A percentile compares a stretch with the other conserved stretches of the same genome.
Conservation (phyloP, 2,329 filamentous ascomycete genomes). For the Ilyonectria mors-panacis region DNA sequence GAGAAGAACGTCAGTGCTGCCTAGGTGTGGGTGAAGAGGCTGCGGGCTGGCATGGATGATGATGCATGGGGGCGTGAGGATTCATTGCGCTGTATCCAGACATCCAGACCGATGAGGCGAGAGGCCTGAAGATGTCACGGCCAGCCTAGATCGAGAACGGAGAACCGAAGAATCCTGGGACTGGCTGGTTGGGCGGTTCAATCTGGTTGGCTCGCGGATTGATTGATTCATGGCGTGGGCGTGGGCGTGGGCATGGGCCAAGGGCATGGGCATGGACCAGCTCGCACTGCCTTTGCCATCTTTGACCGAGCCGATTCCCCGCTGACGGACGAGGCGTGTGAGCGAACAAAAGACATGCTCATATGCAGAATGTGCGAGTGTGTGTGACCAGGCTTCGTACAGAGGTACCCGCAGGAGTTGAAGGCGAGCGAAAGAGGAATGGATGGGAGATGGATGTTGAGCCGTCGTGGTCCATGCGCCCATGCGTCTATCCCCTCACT, state of each 20-base stretch:
- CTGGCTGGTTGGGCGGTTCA: slow-evolving; percentile 11
- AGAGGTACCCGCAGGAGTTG: slow-evolving; percentile 1
- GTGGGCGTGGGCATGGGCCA: slow-evolving; percentile 14
- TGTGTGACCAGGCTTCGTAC: slow-evolving; percentile 1
- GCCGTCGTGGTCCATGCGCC: slow-evolving; percentile 25
- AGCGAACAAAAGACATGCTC: neutral
- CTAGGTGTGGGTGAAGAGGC: slow-evolving; percentile 16
- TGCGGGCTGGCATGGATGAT: slow-evolving; percentile 19
- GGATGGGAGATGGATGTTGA: slow-evolving; percentile 18
- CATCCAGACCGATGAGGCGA: slow-evolving; percentile 17
- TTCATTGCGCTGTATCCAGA: slow-evolving; percentile 8
- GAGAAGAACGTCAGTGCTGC: neutral
- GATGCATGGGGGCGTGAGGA: slow-evolving; percentile 11
- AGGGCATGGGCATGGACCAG: slow-evolving; percentile 20
- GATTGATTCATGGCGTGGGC: slow-evolving; percentile 21
- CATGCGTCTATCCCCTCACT: slow-evolving; percentile 16
- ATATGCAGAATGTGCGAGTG: slow-evolving; percentile 15
- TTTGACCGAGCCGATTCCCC: slow-evolving; percentile 21
- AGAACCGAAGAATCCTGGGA: neutral
- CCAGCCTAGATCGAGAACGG: slow-evolving; percentile 12
- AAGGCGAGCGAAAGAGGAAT: slow-evolving; percentile 15
- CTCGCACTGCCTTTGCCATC: slow-evolving; percentile 19
- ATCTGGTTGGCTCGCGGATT: slow-evolving; percentile 25
- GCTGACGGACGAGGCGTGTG: slow-evolving; percentile 9
- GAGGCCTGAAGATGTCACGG: slow-evolving; percentile 13